phyloP scores from a whole-genome alignment of 176 grass and related monocot species.

The Canna indica region DNA sequence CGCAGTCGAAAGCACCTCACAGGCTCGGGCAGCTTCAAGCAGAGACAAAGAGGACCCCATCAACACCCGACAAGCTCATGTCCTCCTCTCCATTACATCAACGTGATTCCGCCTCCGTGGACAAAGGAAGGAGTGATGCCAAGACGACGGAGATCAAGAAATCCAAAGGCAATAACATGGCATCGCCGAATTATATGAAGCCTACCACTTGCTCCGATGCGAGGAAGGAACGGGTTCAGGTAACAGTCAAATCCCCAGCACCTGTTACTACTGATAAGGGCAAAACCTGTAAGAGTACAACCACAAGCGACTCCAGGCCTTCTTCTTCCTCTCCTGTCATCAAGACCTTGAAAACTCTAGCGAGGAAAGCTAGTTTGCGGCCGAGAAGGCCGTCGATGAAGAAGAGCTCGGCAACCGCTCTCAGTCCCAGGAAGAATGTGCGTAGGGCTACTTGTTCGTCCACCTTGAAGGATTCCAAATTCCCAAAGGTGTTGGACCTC shows the following conservation, averaged over 20 bases:
- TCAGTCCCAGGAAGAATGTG: slow-evolving; percentile 39
- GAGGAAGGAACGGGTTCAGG: slow-evolving; percentile 35
- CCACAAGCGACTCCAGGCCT: slow-evolving; percentile 9
- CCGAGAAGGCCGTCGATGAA: slow-evolving; percentile 28
- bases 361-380: slow-evolving; percentile 24
- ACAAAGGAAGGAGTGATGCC: slow-evolving; percentile 27
- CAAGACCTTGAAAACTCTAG: slow-evolving; percentile 8
- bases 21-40: slow-evolving; percentile 25
- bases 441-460: slow-evolving; percentile 62
- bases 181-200: slow-evolving; percentile 79
- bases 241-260: slow-evolving; percentile 6
- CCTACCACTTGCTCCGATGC: slow-evolving; percentile 70
- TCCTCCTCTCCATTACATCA: neutral
- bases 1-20: slow-evolving; percentile 47
- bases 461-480: slow-evolving; percentile 51
- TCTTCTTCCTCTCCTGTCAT: neutral
- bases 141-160: slow-evolving; percentile 11
- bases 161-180: neutral
- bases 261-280: neutral
- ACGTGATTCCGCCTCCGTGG: neutral
- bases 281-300: slow-evolving; percentile 2
- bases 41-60: slow-evolving; percentile 17
- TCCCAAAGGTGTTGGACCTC: slow-evolving; percentile 50
- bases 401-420: slow-evolving; percentile 30
- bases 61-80: slow-evolving; percentile 9